phyloP scores from a whole-genome alignment of 1,139 yeast species.

The Pneumocystis murina region DNA sequence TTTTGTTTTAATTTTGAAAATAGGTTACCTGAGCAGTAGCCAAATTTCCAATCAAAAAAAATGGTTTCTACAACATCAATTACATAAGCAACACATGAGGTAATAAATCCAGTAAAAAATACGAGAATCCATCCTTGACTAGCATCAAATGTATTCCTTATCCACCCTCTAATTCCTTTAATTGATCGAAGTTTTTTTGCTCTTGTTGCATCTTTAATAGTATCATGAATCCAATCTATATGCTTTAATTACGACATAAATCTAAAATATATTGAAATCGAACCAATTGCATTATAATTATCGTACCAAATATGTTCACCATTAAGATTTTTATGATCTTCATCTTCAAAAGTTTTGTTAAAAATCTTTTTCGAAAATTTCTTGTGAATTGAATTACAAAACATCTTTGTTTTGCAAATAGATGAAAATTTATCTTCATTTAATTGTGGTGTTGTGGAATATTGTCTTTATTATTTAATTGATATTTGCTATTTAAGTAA shows the following conservation, averaged over 20 bases:
- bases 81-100: slow-evolving; percentile 38
- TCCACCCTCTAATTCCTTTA: slow-evolving; percentile 26
- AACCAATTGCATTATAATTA: slow-evolving; percentile 43
- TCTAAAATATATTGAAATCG: not conserved
- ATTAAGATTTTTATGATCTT: not conserved
- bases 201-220: slow-evolving; percentile 34
- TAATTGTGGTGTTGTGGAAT: not conserved
- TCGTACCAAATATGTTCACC: slow-evolving; percentile 31
- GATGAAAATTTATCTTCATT: not conserved
- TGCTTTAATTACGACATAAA: not conserved
- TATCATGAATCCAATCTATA: slow-evolving; percentile 45
- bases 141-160: slow-evolving; percentile 23
- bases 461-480: not conserved
- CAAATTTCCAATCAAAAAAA: slow-evolving; percentile 40
- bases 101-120: slow-evolving; percentile 33
- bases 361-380: not conserved
- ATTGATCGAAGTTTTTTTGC: slow-evolving; percentile 28
- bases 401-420: not conserved
- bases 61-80: slow-evolving; percentile 39
- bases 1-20: not conserved
- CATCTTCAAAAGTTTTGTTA: not conserved
- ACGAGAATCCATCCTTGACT: slow-evolving; percentile 39
- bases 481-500: not conserved
- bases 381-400: not conserved
- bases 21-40: slow-evolving; percentile 29